Percentiles rank a stretch among this genome's conserved stretches.
phyloP scores from a whole-genome alignment of 305 asterid species.

The Fraxinus velutina region DNA sequence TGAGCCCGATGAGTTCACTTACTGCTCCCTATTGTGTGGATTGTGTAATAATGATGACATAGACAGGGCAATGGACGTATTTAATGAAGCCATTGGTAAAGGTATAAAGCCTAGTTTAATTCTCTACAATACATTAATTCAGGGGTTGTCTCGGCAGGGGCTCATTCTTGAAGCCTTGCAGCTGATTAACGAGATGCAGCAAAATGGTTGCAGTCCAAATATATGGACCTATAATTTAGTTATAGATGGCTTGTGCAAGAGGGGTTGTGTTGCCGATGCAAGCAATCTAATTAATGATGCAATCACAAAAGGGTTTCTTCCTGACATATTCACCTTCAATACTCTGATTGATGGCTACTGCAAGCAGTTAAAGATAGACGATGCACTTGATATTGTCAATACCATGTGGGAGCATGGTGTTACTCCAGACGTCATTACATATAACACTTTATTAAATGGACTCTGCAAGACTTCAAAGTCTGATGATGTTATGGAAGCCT shows the following conservation, averaged over 20 bases:
- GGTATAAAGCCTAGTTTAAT: slow-evolving; percentile 54
- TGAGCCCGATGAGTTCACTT: slow-evolving; percentile 76
- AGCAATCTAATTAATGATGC: slow-evolving; percentile 55
- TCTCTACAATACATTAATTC: slow-evolving; percentile 62
- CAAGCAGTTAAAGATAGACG: slow-evolving; percentile 66
- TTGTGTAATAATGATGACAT: slow-evolving; percentile 66
- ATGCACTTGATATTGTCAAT: slow-evolving; percentile 65
- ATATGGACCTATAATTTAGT: slow-evolving; percentile 73
- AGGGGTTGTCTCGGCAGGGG: slow-evolving; percentile 65
- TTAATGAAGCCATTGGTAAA: slow-evolving; percentile 50
- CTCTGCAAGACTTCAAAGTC: slow-evolving; percentile 70
- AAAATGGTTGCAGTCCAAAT: slow-evolving; percentile 62
- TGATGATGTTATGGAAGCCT: slow-evolving; percentile 68
- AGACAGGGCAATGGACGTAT: slow-evolving; percentile 53
- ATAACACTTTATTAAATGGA: slow-evolving; percentile 72
- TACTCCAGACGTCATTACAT: slow-evolving; percentile 74
- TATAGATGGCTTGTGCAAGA: slow-evolving; percentile 73
- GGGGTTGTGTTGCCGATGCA: slow-evolving; percentile 77
- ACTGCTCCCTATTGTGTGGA: slow-evolving; percentile 63
- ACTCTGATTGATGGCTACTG: slow-evolving; percentile 85
- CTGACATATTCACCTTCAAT: slow-evolving; percentile 84
- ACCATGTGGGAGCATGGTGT: slow-evolving; percentile 67
- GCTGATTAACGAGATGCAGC: slow-evolving; percentile 67
- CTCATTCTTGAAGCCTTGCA: slow-evolving; percentile 64
- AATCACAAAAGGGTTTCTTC: slow-evolving; percentile 56